These are phyloP conservation scores for Trichoderma sp. DNA, from an alignment of 2,329 filamentous ascomycete species.

Conservation along the genomic window DNA sequence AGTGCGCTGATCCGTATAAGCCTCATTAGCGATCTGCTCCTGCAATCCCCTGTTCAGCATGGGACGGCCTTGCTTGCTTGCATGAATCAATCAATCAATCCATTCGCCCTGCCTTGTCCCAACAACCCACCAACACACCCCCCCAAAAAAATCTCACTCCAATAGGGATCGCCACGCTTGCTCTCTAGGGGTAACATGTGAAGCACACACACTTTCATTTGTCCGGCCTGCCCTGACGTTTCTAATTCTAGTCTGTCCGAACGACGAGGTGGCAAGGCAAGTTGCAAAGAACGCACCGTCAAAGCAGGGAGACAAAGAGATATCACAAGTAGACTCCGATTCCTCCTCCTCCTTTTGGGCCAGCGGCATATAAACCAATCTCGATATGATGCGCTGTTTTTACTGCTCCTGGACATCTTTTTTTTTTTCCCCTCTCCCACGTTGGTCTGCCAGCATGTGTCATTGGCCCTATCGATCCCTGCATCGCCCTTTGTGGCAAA, in stretches of 20 bases:
- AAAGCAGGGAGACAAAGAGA: not conserved
- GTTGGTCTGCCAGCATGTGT: conserved; percentile 10
- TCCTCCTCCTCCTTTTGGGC: not conserved
- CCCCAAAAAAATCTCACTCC: not conserved
- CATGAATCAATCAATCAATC: not conserved
- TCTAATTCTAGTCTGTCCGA: not conserved
- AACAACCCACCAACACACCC: not conserved
- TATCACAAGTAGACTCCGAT: not conserved
- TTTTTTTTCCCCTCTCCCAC: conserved; percentile 13
- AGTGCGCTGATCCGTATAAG: conserved; percentile 3
- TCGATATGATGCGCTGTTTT: not conserved
- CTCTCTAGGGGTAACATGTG: not conserved
- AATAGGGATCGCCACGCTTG: not conserved
- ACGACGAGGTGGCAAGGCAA: not conserved
- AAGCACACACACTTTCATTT: not conserved
- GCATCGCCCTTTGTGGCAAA: conserved; percentile 7
- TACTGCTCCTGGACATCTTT: not conserved
- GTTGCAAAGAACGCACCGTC: not conserved
- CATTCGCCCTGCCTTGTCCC: not conserved
- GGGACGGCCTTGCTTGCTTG: not conserved
- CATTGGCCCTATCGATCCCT: conserved; percentile 20
- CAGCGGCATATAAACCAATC: not conserved
- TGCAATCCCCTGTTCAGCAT: not conserved
- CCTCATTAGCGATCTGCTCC: not conserved
- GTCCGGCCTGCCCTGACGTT: not conserved